Evolutionary conservation across 345 rosid genomes (phyloP), one percentile per base, ranked within the genome.

Genomic region (Salix caprea): DNA sequence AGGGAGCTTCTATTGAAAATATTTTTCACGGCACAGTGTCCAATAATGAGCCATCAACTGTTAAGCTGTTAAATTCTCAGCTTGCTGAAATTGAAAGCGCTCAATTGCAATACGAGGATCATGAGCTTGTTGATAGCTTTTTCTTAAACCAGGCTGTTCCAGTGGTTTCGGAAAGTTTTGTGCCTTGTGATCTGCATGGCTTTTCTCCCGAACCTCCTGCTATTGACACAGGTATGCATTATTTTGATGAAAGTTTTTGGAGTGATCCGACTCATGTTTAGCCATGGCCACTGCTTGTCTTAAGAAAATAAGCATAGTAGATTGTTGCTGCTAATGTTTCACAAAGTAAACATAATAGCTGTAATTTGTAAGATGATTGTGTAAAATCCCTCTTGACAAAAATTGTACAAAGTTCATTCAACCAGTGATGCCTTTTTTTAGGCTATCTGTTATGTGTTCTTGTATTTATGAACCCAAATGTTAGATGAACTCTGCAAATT

Each of bases 201-300:
- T 54, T 75, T 71, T 72, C 80, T 30, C 44, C 86, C 13, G 87
- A 80, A 19, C 75, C 74, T 61, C n/a, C 76, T 42, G 30, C 72
- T 2, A 46, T 81, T 66, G 92, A 89, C 66, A 60, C 79, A 54
- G 88, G 84, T 79, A 72, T 81, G 81, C 67, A 68, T 8, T 84
- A 61, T 1, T 84, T 83, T 2, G 86, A 90, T 79, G 91, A 84
- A 48, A 75, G 73, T 67, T 76, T 87, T 71, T 83, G 80, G 88
- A 75, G 81, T 74, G 76, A 75, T 64, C 46, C 77, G 72, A 76
- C 82, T 5, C 82, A 56, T 23, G 81, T 70, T 13, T 85, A 83
- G 78, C 61, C 39, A 30, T 40, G 44, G 75, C 36, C 42, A 34
- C 65, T 18, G 42, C 39, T 56, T 78, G 54, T 74, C 74, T 62